Base-by-base conservation (phyloP, 352 stramenopile genomes). In the Phytopythium delawarense region DNA sequence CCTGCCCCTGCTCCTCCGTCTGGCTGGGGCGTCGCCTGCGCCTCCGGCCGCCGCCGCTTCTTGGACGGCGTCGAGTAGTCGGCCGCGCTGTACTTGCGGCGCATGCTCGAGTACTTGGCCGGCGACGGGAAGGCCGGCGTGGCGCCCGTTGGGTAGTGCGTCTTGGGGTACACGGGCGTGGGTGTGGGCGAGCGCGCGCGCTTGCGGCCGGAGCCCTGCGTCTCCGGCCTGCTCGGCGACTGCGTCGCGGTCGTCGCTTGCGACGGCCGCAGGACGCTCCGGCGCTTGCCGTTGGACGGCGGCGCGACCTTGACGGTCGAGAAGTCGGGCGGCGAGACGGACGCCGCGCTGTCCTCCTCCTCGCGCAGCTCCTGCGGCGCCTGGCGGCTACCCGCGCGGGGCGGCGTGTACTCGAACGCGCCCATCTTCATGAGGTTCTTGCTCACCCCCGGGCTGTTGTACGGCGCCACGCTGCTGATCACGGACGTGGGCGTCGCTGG, bases 371-470 rank as follows among this genome's bases (percentile, higher is more conserved):
- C 34, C 30, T 56, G 37, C 15, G 54, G 23, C 48, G 69, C 11
- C 20, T 45, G 32, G 18, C 69, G 81, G 23, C 46, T 34, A 23
- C 71, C 70, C 3, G 49, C 62, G 28, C 62, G 80, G 21, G 77
- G 78, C 42, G 84, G 84, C 12, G 84, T 89, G 61, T 80, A 87
- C 63, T 91, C 84, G 30, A 93, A 93, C 6, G 78, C 84, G 44
- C 84, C 84, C 61, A 89, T 78, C 55, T 92, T 89, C 81, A 91
- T 90, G 32, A 93, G 62, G 64, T 93, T 89, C 34, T 81, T 87
- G 67, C 72, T 93, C 46, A 93, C 75, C 18, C 70, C 71, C 8
- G 84, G 84, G 40, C 79, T 91, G 34, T 66, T 75, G 48, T 63
- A 71, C 7, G 58, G 65, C n/a, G 75, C 75, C 37, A 93, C 83